phyloP scores from a whole-genome alignment of 176 grass and related monocot species.

The Melocanna baccifera region DNA sequence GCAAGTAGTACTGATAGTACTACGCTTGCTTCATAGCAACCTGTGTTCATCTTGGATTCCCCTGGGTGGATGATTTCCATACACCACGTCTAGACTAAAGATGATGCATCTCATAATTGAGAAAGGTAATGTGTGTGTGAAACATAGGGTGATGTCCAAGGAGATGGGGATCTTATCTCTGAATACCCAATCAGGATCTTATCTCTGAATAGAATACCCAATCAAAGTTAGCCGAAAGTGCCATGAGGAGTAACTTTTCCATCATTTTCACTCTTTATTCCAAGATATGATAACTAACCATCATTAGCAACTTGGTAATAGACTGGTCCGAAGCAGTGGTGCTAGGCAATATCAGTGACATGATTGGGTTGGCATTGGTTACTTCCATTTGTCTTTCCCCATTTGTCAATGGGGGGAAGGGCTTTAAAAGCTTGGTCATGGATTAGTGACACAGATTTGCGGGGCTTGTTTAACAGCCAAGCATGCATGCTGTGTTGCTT shows the following conservation, averaged over 20 bases:
- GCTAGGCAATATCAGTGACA: background rate
- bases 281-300: conserved; percentile 1
- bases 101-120: background rate
- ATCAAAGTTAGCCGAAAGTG: conserved; percentile 12
- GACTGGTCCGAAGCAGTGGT: background rate
- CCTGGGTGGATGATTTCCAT: background rate
- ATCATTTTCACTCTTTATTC: conserved; percentile 27
- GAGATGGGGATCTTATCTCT: conserved; percentile 23
- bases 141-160: background rate
- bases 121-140: conserved; percentile 1
- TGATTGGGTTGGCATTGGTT: background rate
- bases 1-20: background rate
- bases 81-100: background rate
- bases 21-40: background rate
- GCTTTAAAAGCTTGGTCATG: background rate
- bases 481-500: background rate
- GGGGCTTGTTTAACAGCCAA: background rate
- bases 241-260: background rate
- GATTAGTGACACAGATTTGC: background rate
- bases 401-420: background rate
- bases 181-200: conserved; percentile 7
- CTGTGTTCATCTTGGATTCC: background rate
- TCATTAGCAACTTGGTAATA: background rate
- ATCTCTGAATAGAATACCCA: conserved; percentile 2
- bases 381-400: background rate